A percentile compares a stretch with the other conserved stretches of the same genome.
Evolutionary conservation across 2,329 filamentous ascomycete genomes (phyloP).

Genomic region (Cadophora luteo-olivacea): DNA sequence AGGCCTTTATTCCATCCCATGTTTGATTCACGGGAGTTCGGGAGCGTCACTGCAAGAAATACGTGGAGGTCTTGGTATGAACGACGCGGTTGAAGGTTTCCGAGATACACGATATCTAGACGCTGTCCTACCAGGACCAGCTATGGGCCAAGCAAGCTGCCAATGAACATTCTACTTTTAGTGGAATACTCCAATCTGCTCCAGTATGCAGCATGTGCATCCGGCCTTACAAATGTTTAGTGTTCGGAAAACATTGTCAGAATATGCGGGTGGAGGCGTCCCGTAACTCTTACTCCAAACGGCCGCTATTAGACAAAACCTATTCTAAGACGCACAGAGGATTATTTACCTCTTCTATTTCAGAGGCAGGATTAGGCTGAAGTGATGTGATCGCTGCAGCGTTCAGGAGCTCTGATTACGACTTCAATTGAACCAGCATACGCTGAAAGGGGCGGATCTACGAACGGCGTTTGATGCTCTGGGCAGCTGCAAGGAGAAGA

Average conservation of each 20-base stretch:
- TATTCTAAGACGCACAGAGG: conserved; percentile 16
- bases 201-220: conserved; percentile 1
- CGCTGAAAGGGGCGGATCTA: not conserved
- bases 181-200: not conserved
- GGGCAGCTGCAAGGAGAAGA: conserved; percentile 13
- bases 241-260: conserved; percentile 2
- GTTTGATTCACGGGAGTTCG: conserved; percentile 4
- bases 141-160: conserved; percentile 1
- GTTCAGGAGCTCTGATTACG: conserved; percentile 4
- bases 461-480: conserved; percentile 18
- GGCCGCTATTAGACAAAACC: not conserved
- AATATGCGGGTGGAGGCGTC: not conserved
- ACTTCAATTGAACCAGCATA: not conserved
- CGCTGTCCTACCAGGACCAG: conserved; percentile 17
- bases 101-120: conserved; percentile 2
- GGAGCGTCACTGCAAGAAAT: conserved; percentile 18
- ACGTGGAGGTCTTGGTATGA: conserved; percentile 5
- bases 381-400: conserved; percentile 12
- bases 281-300: conserved; percentile 12
- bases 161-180: not conserved
- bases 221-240: conserved; percentile 10
- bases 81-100: not conserved
- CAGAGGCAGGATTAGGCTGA: conserved; percentile 15
- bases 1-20: not conserved
- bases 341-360: conserved; percentile 8